Evolutionary conservation across 2,329 filamentous ascomycete species (phyloP).

Genomic region (Lachnellula suecica): DNA sequence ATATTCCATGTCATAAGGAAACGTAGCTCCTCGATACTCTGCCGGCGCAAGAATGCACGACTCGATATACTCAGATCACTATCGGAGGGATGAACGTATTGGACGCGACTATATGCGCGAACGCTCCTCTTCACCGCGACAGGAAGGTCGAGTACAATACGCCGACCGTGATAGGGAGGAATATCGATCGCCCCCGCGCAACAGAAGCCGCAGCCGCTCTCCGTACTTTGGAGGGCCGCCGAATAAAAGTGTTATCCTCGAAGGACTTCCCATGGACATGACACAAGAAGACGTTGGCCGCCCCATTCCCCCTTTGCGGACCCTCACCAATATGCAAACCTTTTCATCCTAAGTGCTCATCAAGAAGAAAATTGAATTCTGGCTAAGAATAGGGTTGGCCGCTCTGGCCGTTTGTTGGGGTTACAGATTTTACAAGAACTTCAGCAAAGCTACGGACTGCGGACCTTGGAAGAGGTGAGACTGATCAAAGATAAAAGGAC

Average conservation of each 20-base stretch:
- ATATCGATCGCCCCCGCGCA: conserved; percentile 30
- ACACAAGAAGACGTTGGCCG: conserved; percentile 52
- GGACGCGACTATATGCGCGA: conserved; percentile 36
- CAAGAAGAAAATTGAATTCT: conserved; percentile 33
- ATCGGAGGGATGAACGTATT: conserved; percentile 31
- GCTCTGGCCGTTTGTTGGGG: conserved; percentile 29
- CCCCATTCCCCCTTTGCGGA: conserved; percentile 32
- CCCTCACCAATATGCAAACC: conserved; percentile 14
- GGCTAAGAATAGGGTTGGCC: conserved; percentile 36
- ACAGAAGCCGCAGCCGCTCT: conserved; percentile 32
- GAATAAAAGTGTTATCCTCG: conserved; percentile 53
- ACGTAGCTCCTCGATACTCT: conserved; percentile 28
- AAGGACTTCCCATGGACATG: conserved; percentile 50
- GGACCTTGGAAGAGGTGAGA: conserved; percentile 54
- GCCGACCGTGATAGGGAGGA: conserved; percentile 34
- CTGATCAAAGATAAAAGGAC: conserved; percentile 58
- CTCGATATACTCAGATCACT: conserved; percentile 18
- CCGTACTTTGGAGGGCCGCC: conserved; percentile 37
- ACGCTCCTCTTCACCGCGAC: conserved; percentile 37
- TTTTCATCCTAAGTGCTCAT: conserved; percentile 35
- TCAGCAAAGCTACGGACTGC: conserved; percentile 47
- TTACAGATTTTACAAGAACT: conserved; percentile 57
- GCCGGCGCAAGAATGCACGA: conserved; percentile 19
- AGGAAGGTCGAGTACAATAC: conserved; percentile 32
- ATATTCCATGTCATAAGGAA: conserved; percentile 35